Evolutionary conservation across 345 rosid genomes (phyloP).

Genomic region (Citrus hindsii): DNA sequence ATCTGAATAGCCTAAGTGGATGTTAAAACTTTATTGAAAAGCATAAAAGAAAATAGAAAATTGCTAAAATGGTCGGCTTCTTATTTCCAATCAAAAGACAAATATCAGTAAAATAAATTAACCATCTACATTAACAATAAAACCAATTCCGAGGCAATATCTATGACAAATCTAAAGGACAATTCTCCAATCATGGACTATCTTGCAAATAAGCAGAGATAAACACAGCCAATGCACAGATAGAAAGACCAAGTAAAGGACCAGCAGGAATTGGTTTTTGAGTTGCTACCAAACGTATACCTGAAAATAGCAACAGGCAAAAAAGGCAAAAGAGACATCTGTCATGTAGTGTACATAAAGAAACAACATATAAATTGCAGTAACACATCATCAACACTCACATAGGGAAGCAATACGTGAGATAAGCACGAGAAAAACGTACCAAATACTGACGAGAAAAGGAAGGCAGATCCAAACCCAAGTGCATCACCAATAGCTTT

Average conservation of each 20-base stretch:
- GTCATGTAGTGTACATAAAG: not conserved
- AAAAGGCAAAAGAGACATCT: not conserved
- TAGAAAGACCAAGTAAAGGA: constrained; percentile 59
- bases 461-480: constrained; percentile 76
- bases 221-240: constrained; percentile 53
- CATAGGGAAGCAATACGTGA: not conserved
- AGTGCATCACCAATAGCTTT: constrained; percentile 68
- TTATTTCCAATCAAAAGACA: too few species aligned
- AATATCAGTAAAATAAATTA: too few species aligned
- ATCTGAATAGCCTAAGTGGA: too few species aligned
- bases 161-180: not conserved
- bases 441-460: constrained; percentile 76
- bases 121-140: too few species aligned
- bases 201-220: constrained; percentile 50
- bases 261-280: constrained; percentile 66
- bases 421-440: constrained; percentile 9
- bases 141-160: not conserved
- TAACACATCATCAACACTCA: not conserved
- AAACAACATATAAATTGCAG: constrained; percentile 6
- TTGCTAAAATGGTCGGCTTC: too few species aligned
- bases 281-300: constrained; percentile 68
- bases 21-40: too few species aligned
- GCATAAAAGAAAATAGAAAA: too few species aligned
- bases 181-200: constrained; percentile 22
- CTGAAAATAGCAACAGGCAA: constrained; percentile 30